phyloP scores from a whole-genome alignment of 2,329 filamentous ascomycete species.

The Epichloe gansuensis region DNA sequence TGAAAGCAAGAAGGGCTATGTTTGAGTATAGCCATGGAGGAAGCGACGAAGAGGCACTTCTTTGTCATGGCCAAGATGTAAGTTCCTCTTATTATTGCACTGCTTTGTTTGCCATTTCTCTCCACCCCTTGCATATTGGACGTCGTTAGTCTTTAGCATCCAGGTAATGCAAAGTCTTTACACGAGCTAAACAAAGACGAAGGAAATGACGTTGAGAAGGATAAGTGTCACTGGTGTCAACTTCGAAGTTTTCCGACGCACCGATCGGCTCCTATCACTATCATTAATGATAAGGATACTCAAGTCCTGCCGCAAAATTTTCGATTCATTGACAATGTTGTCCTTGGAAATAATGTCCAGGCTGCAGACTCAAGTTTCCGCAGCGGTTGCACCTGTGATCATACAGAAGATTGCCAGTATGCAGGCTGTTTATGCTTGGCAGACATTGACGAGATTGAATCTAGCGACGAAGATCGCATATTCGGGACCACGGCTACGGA shows the following conservation, averaged over 20 bases:
- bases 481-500: constrained; percentile 9
- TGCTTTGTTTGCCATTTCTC: neutral
- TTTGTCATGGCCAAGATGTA: constrained; percentile 31
- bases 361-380: constrained; percentile 49
- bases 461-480: constrained; percentile 12
- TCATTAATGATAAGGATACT: constrained; percentile 52
- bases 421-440: constrained; percentile 58
- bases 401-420: constrained; percentile 55
- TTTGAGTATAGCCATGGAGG: constrained; percentile 28
- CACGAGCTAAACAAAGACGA: neutral
- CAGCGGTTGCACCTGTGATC: constrained; percentile 55
- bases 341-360: constrained; percentile 47
- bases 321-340: constrained; percentile 52
- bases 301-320: constrained; percentile 50
- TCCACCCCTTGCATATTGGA: neutral
- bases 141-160: neutral
- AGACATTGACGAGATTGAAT: constrained; percentile 31
- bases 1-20: neutral
- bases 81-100: neutral
- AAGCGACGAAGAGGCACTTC: constrained; percentile 35
- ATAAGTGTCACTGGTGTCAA: constrained; percentile 50
- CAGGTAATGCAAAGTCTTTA: neutral
- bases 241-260: constrained; percentile 42
- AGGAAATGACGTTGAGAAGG: constrained; percentile 27
- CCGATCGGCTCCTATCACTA: constrained; percentile 39